These are phyloP conservation scores for Holtermanniella nyarrowii DNA, from an alignment of 768 basidiomycete species.

Conservation along the genomic window DNA sequence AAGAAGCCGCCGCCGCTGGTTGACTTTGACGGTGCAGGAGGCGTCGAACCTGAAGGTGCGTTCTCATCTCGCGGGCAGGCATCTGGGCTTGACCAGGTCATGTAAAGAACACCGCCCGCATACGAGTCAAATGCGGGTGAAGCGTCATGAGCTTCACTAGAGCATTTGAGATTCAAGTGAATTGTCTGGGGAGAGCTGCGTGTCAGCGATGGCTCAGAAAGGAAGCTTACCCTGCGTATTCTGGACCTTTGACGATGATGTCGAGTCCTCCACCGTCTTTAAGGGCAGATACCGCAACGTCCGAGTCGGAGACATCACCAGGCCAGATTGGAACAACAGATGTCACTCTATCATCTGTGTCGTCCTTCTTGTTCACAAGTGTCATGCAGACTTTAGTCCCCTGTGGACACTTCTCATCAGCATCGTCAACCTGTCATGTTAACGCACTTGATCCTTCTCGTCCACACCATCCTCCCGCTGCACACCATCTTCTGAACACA, in stretches of 20 bases:
- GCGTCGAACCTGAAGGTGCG: background rate
- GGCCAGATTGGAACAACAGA: constrained; percentile 39
- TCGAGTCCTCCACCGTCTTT: constrained; percentile 28
- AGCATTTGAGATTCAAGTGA: constrained; percentile 32
- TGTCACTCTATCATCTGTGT: constrained; percentile 28
- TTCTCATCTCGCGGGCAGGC: constrained; percentile 28
- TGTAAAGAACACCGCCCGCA: constrained; percentile 20
- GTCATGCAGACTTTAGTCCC: constrained; percentile 34
- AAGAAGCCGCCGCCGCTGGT: constrained; percentile 24
- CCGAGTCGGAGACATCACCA: constrained; percentile 15
- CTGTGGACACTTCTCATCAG: constrained; percentile 29
- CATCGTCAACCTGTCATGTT: background rate
- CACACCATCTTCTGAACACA: constrained; percentile 31
- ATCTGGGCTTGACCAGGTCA: constrained; percentile 35
- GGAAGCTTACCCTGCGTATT: constrained; percentile 35
- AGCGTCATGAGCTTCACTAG: constrained; percentile 10
- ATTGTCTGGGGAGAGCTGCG: constrained; percentile 26
- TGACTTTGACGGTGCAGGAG: too few species aligned
- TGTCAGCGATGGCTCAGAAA: background rate
- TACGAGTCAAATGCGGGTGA: constrained; percentile 32
- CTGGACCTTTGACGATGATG: constrained; percentile 31
- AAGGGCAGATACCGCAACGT: constrained; percentile 19
- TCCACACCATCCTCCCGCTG: constrained; percentile 25
- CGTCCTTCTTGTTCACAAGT: constrained; percentile 34
- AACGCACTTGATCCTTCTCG: constrained; percentile 39